Conservation (phyloP, 1,284 basidiomycete genomes). For the Ustilago nuda region DNA sequence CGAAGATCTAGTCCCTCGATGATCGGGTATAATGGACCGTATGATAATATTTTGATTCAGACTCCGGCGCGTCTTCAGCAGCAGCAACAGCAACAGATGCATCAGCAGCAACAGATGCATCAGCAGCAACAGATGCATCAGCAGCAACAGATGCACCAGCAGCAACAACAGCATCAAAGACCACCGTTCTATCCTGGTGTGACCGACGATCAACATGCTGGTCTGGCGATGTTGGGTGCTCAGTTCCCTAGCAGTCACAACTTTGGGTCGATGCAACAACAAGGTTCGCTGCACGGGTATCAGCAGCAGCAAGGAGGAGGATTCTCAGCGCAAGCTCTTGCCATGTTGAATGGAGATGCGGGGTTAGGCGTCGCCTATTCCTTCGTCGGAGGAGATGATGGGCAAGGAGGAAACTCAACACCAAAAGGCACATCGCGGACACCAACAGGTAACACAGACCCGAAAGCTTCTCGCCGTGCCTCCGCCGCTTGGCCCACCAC, state of each 20-base stretch:
- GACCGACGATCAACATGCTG: conserved; percentile 13
- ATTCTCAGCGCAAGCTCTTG: conserved; percentile 36
- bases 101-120: conserved; percentile 27
- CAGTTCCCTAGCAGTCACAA: conserved; percentile 58
- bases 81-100: conserved; percentile 12
- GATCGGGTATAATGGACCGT: conserved; percentile 22
- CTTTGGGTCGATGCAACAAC: conserved; percentile 38
- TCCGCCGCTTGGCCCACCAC: neutral
- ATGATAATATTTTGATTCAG: conserved; percentile 31
- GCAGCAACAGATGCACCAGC: conserved; percentile 7
- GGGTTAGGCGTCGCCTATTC: conserved; percentile 31
- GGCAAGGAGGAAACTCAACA: conserved; percentile 13
- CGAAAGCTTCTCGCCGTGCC: neutral
- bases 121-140: conserved; percentile 15
- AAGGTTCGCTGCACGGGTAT: conserved; percentile 2
- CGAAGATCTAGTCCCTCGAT: conserved; percentile 22
- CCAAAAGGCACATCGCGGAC: conserved; percentile 28
- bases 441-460: conserved; percentile 16
- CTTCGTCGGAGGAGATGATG: conserved; percentile 6
- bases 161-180: conserved; percentile 31
- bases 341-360: conserved; percentile 40
- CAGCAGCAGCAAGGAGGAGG: conserved; percentile 9
- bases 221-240: conserved; percentile 43
- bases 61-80: conserved; percentile 18
- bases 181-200: conserved; percentile 34